Base-by-base conservation (phyloP, 495 filamentous ascomycete species). In the Lichina pygmaea region DNA sequence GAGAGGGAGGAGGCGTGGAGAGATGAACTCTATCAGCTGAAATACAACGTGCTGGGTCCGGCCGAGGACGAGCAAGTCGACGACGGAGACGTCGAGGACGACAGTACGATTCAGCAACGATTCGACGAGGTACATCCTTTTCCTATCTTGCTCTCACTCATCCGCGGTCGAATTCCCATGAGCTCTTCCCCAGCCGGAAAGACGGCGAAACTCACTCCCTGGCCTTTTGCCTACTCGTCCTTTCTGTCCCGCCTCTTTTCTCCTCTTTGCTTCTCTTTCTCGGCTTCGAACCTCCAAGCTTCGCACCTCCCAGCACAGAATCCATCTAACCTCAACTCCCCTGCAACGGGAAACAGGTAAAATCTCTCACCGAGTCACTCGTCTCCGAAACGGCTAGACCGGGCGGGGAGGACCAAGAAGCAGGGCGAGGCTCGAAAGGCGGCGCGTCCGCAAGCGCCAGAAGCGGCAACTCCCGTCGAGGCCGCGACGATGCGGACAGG, bases 1-100 rank as follows among this genome's bases (percentile, higher is more conserved):
- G 74, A 78, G 46, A 79, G 73, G 55, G 80, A 86, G 54, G 69
- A 62, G 54, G 65, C 68, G 0, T 86, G 74, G 73, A 53, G 70
- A 2, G 63, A 64, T 6, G 80, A 86, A 53, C 71, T 85, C 24
- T 58, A 67, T 17, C 49, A 57, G 10, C 47, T 82, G 40, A 55
- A 63, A 34, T 45, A 39, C 17, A 66, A 57, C 49, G 50, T 70
- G 4, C 36, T 61, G 15, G 46, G 13, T 31, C 24, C 24, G 24
- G 24, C 24, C 24, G 24, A 24, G 24, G 45, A 43, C 10, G 36
- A 24, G 31, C 13, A n/a, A n/a, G 46, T 56, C 10, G 39, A 41
- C n/a, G 41, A 47, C 15, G 33, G 54, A 9, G 50, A 54, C 1
- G 51, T 49, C 46, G 55, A 60, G 41, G 43, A 58, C 15, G 51